phyloP scores from a whole-genome alignment of 1,284 basidiomycete species.

The Puccinia hordei region DNA sequence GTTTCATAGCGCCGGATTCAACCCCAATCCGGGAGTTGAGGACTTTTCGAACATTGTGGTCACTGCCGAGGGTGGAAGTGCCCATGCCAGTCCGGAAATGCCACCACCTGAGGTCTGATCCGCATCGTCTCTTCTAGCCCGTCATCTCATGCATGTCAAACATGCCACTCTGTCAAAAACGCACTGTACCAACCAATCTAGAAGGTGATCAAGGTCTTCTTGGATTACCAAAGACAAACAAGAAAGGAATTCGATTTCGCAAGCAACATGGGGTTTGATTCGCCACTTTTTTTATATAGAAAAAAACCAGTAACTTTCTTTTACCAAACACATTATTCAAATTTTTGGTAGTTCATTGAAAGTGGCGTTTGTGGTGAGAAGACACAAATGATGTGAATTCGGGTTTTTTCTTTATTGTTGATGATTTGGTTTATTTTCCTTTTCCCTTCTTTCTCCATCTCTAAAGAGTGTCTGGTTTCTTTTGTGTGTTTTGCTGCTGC shows the following conservation, averaged over 20 bases:
- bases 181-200: constrained; percentile 24
- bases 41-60: constrained; percentile 50
- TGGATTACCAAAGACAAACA: neutral
- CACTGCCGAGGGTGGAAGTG: constrained; percentile 47
- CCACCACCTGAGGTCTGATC: constrained; percentile 38
- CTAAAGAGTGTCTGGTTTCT: constrained; percentile 19
- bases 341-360: constrained; percentile 26
- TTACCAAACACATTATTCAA: constrained; percentile 1
- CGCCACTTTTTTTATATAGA: constrained; percentile 34
- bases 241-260: constrained; percentile 40
- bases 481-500: constrained; percentile 25
- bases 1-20: constrained; percentile 38
- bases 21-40: constrained; percentile 39
- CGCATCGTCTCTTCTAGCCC: neutral
- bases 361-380: constrained; percentile 38
- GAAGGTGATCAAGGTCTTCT: neutral
- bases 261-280: constrained; percentile 39
- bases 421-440: constrained; percentile 6
- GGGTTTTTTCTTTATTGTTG: constrained; percentile 15
- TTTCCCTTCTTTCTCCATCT: constrained; percentile 8
- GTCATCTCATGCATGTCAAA: neutral
- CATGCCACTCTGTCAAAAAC: constrained; percentile 19
- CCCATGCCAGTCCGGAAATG: constrained; percentile 44
- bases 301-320: constrained; percentile 30
- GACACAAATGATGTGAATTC: constrained; percentile 32